Conservation (phyloP, 148 eudicot species). For the Dianthus caryophyllus region DNA sequence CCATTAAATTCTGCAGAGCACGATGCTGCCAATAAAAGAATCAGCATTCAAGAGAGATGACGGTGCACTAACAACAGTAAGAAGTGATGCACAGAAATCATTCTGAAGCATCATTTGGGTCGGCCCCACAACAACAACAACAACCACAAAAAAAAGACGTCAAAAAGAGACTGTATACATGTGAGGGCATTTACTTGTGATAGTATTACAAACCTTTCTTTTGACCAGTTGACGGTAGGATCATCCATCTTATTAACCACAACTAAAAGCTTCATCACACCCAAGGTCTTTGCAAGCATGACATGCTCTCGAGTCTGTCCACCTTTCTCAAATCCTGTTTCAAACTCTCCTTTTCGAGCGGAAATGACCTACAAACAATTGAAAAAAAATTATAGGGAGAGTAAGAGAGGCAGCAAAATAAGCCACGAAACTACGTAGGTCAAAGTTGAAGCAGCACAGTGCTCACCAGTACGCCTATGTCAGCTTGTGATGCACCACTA, state of each 20-base stretch:
- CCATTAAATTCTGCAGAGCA: background rate
- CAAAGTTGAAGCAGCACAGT: background rate
- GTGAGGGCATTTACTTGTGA: background rate
- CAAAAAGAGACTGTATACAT: background rate
- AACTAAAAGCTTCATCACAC: slow-evolving; percentile 82
- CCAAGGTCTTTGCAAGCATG: slow-evolving; percentile 89
- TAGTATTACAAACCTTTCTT: slow-evolving; percentile 52
- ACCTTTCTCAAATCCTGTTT: slow-evolving; percentile 97
- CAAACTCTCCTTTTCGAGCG: slow-evolving; percentile 99
- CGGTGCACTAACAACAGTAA: background rate
- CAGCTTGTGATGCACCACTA: slow-evolving; percentile 98
- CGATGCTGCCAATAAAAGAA: background rate
- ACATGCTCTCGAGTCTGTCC: slow-evolving; percentile 99
- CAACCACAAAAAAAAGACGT: background rate
- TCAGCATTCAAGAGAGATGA: background rate
- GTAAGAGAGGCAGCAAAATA: background rate
- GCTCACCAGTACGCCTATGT: slow-evolving; percentile 84
- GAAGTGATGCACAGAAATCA: background rate
- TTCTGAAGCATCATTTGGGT: background rate
- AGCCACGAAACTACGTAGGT: background rate
- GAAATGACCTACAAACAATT: slow-evolving; percentile 63
- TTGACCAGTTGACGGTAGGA: slow-evolving; percentile 93
- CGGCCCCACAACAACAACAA: background rate
- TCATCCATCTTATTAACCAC: slow-evolving; percentile 98
- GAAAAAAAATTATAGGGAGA: background rate